phyloP scores from a whole-genome alignment of 345 rosid species.

The Theobroma cacao region DNA sequence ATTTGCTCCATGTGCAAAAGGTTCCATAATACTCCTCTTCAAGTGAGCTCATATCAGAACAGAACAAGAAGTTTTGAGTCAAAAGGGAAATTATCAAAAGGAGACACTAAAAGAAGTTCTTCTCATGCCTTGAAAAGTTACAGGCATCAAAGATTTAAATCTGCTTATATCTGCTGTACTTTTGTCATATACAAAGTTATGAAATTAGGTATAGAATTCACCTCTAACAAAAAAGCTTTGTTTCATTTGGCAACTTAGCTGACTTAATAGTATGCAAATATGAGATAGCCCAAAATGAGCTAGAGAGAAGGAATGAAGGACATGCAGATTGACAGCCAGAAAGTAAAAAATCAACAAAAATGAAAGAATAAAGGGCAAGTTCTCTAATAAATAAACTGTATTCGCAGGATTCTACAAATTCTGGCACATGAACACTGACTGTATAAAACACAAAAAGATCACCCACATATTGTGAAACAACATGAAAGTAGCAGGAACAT shows the following conservation, averaged over 20 bases:
- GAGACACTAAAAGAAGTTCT: neutral
- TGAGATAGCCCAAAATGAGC: neutral
- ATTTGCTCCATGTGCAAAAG: neutral
- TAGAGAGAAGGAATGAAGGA: neutral
- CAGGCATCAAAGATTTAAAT: neutral
- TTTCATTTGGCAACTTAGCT: too few relatives aligned
- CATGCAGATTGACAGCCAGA: neutral
- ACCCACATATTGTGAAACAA: neutral
- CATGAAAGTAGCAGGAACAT: neutral
- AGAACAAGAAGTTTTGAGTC: slow-evolving; percentile 1
- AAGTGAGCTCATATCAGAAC: neutral
- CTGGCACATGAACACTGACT: neutral
- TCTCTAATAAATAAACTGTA: neutral
- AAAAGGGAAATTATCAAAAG: neutral
- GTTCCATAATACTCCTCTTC: neutral
- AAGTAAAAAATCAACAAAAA: neutral
- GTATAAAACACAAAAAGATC: neutral
- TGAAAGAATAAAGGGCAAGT: neutral
- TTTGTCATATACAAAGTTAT: neutral
- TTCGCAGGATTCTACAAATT: neutral
- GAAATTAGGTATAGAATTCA: too few relatives aligned
- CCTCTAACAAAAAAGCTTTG: too few relatives aligned
- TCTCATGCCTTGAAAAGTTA: neutral
- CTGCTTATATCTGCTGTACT: neutral
- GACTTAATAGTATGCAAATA: neutral